These are phyloP conservation scores for Pichia terricola DNA, from an alignment of 1,139 yeast genomes.

Conservation along the genomic window DNA sequence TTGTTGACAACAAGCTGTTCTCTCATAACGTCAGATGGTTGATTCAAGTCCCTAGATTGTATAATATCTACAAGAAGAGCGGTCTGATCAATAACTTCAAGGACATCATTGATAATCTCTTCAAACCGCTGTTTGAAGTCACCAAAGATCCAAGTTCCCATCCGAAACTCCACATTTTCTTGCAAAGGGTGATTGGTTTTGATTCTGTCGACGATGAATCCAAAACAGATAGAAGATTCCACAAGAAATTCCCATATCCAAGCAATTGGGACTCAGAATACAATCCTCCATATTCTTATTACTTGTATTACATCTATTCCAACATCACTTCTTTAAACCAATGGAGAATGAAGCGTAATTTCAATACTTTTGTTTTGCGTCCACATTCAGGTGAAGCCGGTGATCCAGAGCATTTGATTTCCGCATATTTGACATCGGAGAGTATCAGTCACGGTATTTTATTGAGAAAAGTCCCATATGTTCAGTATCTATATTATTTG, in stretches of 20 bases:
- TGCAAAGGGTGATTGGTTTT: slow-evolving; percentile 93
- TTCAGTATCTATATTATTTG: slow-evolving; percentile 84
- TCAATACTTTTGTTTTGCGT: slow-evolving; percentile 81
- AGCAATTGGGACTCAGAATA: slow-evolving; percentile 63
- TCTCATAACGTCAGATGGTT: slow-evolving; percentile 97
- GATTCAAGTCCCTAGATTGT: slow-evolving; percentile 87
- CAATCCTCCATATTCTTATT: slow-evolving; percentile 97
- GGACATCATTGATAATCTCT: slow-evolving; percentile 68
- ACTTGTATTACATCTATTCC: slow-evolving; percentile 79
- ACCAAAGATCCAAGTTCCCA: slow-evolving; percentile 73
- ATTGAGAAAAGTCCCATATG: slow-evolving; percentile 84
- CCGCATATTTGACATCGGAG: slow-evolving; percentile 83
- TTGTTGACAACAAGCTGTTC: slow-evolving; percentile 80
- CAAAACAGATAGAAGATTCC: slow-evolving; percentile 73
- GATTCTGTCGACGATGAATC: slow-evolving; percentile 99
- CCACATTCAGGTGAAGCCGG: slow-evolving; percentile 99
- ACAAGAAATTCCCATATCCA: slow-evolving; percentile 76
- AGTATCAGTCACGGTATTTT: slow-evolving; percentile 94
- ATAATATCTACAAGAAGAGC: slow-evolving; percentile 76
- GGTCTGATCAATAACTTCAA: slow-evolving; percentile 64
- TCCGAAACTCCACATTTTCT: slow-evolving; percentile 79
- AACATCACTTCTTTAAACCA: slow-evolving; percentile 79
- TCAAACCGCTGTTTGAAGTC: slow-evolving; percentile 88
- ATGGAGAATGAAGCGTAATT: slow-evolving; percentile 64
- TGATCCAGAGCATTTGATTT: slow-evolving; percentile 91